These are phyloP conservation scores for Danielozyma ontarioensis DNA, from an alignment of 805 yeast genomes.

Conservation along the genomic window DNA sequence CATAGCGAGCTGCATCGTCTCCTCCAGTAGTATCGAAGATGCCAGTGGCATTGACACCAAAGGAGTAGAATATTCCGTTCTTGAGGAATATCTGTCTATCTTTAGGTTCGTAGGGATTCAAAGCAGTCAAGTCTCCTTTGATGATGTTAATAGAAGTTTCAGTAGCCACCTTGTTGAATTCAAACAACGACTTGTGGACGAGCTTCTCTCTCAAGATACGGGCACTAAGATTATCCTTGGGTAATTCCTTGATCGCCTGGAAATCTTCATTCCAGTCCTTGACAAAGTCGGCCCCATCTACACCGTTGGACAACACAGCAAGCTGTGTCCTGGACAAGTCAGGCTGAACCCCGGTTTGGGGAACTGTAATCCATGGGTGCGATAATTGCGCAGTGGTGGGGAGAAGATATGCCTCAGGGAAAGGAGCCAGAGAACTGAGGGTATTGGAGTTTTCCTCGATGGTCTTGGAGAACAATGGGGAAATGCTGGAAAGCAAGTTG, in stretches of 20 bases:
- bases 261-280: constrained; percentile 91
- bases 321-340: constrained; percentile 62
- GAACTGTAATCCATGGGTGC: constrained; percentile 68
- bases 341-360: constrained; percentile 26
- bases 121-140: constrained; percentile 66
- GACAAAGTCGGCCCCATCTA: constrained; percentile 50
- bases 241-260: constrained; percentile 75
- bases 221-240: constrained; percentile 53
- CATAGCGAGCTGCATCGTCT: constrained; percentile 77
- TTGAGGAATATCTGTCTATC: constrained; percentile 65
- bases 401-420: constrained; percentile 52
- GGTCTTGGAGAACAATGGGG: constrained; percentile 56
- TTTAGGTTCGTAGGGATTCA: constrained; percentile 71
- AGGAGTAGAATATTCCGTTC: constrained; percentile 84
- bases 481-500: constrained; percentile 57
- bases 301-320: constrained; percentile 47
- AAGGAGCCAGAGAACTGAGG: constrained; percentile 31
- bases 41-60: constrained; percentile 61
- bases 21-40: constrained; percentile 67
- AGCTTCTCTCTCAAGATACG: constrained; percentile 72
- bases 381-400: constrained; percentile 60
- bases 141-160: constrained; percentile 75
- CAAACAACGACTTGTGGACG: constrained; percentile 64
- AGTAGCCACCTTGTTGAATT: constrained; percentile 71
- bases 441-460: constrained; percentile 47